Evolutionary conservation across 164 flowering plant species (phyloP).

Genomic region (Piper longum): DNA sequence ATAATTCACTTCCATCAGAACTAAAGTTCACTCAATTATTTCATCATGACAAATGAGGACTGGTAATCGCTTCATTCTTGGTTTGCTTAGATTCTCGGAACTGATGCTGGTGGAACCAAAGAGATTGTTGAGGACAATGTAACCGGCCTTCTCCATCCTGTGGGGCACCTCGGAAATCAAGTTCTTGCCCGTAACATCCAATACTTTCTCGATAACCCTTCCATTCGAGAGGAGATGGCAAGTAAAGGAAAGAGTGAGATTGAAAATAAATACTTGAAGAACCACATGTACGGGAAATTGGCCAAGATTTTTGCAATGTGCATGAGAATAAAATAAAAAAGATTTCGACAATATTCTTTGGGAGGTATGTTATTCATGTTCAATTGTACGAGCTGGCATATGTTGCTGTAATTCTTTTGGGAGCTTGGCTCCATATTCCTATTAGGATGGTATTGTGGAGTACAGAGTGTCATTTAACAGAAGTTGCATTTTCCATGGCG

Average conservation of each 20-base stretch:
- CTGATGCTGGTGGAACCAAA: slow-evolving; percentile 92
- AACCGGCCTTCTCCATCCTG: slow-evolving; percentile 5
- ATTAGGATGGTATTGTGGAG: too few relatives aligned
- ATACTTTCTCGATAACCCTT: slow-evolving; percentile 50
- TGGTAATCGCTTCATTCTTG: slow-evolving; percentile 8
- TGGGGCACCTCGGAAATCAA: slow-evolving; percentile 57
- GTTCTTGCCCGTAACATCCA: slow-evolving; percentile 52
- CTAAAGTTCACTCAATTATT: too few relatives aligned
- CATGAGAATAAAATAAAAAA: slow-evolving; percentile 56
- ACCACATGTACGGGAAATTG: slow-evolving; percentile 69
- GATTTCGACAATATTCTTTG: too few relatives aligned
- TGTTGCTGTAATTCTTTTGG: too few relatives aligned
- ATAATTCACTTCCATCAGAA: too few relatives aligned
- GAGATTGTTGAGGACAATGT: slow-evolving; percentile 84
- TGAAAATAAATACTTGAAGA: slow-evolving; percentile 66
- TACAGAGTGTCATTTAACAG: too few relatives aligned
- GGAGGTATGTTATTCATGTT: too few relatives aligned
- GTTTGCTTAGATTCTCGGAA: slow-evolving; percentile 61
- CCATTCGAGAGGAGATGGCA: slow-evolving; percentile 57
- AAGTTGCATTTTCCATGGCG: too few relatives aligned
- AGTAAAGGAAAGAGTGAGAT: slow-evolving; percentile 56
- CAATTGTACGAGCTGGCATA: too few relatives aligned
- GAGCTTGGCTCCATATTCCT: too few relatives aligned
- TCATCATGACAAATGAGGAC: too few relatives aligned
- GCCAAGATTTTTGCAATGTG: slow-evolving; percentile 48